Conservation (phyloP, 768 basidiomycete genomes). For the Boletus tomentosulus region DNA sequence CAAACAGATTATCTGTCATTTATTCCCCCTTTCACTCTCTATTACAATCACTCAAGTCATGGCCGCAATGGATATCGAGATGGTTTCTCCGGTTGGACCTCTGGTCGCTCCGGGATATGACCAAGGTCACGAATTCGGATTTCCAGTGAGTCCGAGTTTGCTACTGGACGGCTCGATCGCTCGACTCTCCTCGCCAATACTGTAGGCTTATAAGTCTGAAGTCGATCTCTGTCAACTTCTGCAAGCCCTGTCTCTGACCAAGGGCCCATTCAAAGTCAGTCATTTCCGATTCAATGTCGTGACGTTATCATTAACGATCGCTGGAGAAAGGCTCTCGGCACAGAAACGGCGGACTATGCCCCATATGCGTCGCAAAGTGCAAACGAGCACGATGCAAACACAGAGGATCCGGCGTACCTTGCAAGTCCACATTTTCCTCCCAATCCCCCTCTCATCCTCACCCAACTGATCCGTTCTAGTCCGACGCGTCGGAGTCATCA, state of each 20-base stretch:
- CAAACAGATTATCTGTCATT: slow-evolving; percentile 14
- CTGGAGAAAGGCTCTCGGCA: slow-evolving; percentile 33
- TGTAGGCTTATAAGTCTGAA: slow-evolving; percentile 27
- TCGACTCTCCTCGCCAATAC: slow-evolving; percentile 1
- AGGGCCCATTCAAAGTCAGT: slow-evolving; percentile 31
- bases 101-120: slow-evolving; percentile 22
- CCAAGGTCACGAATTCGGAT: slow-evolving; percentile 14
- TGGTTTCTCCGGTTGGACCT: slow-evolving; percentile 30
- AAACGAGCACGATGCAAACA: slow-evolving; percentile 40
- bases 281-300: not conserved
- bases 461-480: slow-evolving; percentile 25
- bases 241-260: slow-evolving; percentile 46
- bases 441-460: not conserved
- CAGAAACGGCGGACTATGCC: slow-evolving; percentile 18
- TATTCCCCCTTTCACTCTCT: not conserved
- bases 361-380: slow-evolving; percentile 29
- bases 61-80: slow-evolving; percentile 31
- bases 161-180: not conserved
- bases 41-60: slow-evolving; percentile 5
- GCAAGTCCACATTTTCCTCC: slow-evolving; percentile 26
- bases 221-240: slow-evolving; percentile 53
- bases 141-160: slow-evolving; percentile 17
- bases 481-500: slow-evolving; percentile 44
- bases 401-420: slow-evolving; percentile 43
- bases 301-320: slow-evolving; percentile 14